A percentile compares a stretch with the other conserved stretches of the same genome.
phyloP scores from a whole-genome alignment of 306 rosid species.

The Oxytropis ochrocephala region DNA sequence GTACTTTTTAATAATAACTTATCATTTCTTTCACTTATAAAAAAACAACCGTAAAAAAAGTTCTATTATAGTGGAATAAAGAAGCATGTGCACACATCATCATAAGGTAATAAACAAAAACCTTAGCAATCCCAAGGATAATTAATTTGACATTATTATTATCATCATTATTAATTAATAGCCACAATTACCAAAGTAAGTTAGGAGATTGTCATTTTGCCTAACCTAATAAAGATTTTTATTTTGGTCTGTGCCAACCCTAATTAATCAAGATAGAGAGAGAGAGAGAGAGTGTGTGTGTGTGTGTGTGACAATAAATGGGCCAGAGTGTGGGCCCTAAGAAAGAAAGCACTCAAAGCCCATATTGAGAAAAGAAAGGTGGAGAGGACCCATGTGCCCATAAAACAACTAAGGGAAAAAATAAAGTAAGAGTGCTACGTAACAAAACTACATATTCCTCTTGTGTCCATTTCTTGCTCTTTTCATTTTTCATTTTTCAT shows the following conservation, averaged over 20 bases:
- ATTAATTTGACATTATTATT: not conserved
- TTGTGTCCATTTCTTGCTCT: constrained; percentile 39
- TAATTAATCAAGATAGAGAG: constrained; percentile 19
- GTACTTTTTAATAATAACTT: constrained; percentile 12
- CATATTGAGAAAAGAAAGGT: constrained; percentile 38
- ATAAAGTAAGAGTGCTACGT: constrained; percentile 24
- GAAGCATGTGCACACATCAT: constrained; percentile 44
- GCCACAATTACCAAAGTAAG: constrained; percentile 14
- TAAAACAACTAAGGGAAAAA: constrained; percentile 26
- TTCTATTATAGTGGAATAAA: constrained; percentile 43
- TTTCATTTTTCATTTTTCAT: too few relatives aligned
- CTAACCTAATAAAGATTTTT: constrained; percentile 1
- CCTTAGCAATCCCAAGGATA: constrained; percentile 27
- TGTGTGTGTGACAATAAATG: constrained; percentile 25
- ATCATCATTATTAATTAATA: not conserved
- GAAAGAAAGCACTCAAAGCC: constrained; percentile 41
- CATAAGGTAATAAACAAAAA: constrained; percentile 17
- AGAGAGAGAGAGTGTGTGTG: too few relatives aligned
- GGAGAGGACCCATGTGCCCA: constrained; percentile 61
- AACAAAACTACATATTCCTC: constrained; percentile 29
- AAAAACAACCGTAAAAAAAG: constrained; percentile 3
- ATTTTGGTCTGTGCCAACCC: not conserved
- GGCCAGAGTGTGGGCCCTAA: constrained; percentile 51
- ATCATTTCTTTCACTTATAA: constrained; percentile 8
- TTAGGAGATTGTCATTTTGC: constrained; percentile 12